These are phyloP conservation scores for Polychaeton citri DNA, from an alignment of 2,329 filamentous ascomycete genomes.

Conservation along the genomic window DNA sequence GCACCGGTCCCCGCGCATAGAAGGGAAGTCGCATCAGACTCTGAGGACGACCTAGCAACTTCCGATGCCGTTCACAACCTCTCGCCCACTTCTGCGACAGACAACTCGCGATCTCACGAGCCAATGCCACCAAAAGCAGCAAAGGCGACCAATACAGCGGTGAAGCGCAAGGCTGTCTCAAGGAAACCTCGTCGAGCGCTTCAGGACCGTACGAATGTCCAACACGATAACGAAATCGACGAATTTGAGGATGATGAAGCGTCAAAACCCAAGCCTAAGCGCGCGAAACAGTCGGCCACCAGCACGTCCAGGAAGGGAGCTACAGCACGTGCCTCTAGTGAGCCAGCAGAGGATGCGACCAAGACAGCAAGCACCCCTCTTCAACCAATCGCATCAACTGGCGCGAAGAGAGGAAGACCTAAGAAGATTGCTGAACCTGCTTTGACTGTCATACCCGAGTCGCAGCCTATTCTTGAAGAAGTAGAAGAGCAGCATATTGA, in stretches of 20 bases:
- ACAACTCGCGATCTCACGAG: slow-evolving; percentile 12
- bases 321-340: background rate
- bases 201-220: slow-evolving; percentile 25
- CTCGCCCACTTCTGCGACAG: slow-evolving; percentile 4
- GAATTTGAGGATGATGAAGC: slow-evolving; percentile 20
- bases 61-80: slow-evolving; percentile 9
- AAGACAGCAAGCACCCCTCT: slow-evolving; percentile 4
- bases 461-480: slow-evolving; percentile 18
- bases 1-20: background rate
- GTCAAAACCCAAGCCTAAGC: slow-evolving; percentile 18
- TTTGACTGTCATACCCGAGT: slow-evolving; percentile 31
- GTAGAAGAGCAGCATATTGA: slow-evolving; percentile 14
- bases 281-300: slow-evolving; percentile 17
- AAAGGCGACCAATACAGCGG: slow-evolving; percentile 21
- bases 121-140: slow-evolving; percentile 18
- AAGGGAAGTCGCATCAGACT: slow-evolving; percentile 10
- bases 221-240: slow-evolving; percentile 23
- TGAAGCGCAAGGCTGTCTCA: slow-evolving; percentile 25
- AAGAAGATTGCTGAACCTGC: slow-evolving; percentile 18
- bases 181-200: slow-evolving; percentile 26
- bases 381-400: background rate
- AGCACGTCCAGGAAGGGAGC: slow-evolving; percentile 6
- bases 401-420: slow-evolving; percentile 13
- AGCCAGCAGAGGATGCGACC: slow-evolving; percentile 7
- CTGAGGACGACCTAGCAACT: slow-evolving; percentile 12